These are phyloP conservation scores for Leptographium radiaticola DNA, from an alignment of 2,329 filamentous ascomycete genomes.

Conservation along the genomic window DNA sequence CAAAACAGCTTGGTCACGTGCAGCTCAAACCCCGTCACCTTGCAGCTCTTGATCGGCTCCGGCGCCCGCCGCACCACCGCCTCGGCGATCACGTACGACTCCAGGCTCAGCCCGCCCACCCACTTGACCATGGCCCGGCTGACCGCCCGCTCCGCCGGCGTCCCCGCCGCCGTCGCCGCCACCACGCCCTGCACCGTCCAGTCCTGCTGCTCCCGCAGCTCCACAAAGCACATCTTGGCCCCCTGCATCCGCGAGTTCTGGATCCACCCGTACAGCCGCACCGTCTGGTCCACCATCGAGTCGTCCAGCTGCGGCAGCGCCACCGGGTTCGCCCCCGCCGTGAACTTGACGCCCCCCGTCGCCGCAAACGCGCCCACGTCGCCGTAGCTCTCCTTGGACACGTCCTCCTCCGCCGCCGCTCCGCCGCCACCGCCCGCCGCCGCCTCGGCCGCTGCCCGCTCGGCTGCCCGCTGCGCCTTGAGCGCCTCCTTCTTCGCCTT, in stretches of 20 bases:
- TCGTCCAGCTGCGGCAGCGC: constrained; percentile 34
- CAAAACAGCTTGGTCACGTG: constrained; percentile 80
- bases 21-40: constrained; percentile 68
- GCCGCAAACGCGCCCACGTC: background rate
- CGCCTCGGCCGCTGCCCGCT: constrained; percentile 63
- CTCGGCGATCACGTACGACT: constrained; percentile 74
- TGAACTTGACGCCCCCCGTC: too few relatives aligned
- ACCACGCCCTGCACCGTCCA: constrained; percentile 76
- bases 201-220: constrained; percentile 62
- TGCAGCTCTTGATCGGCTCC: constrained; percentile 79
- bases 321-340: too few relatives aligned
- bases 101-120: constrained; percentile 58
- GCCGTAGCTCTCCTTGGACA: constrained; percentile 70
- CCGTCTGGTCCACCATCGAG: constrained; percentile 51
- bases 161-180: constrained; percentile 46
- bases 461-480: constrained; percentile 61
- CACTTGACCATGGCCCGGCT: constrained; percentile 93
- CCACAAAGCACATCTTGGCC: constrained; percentile 83
- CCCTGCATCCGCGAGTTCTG: constrained; percentile 82
- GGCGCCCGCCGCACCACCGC: constrained; percentile 69
- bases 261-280: constrained; percentile 68
- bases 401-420: constrained; percentile 45
- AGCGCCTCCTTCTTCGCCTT: constrained; percentile 83
- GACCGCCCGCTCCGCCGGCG: constrained; percentile 44
- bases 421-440: constrained; percentile 61